Conservation (phyloP, 306 rosid genomes). For the Cucumis sativus region Cucumber_9930_V3 NC_026656.2:17320001-17320500, state of each 20-base stretch:
- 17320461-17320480: not conserved
- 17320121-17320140: not conserved
- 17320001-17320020: not conserved
- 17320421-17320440: not conserved
- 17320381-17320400: not conserved
- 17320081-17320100: not conserved
- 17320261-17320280: slow-evolving; percentile 48
- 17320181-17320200: not conserved
- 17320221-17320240: slow-evolving; percentile 49
- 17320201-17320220: not conserved
- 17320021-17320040: not conserved
- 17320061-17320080: not conserved
- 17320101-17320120: not conserved
- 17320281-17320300: slow-evolving; percentile 60
- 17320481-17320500: not conserved
- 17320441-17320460: not conserved
- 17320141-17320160: not conserved
- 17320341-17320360: not conserved
- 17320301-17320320: slow-evolving; percentile 13
- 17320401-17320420: not conserved
- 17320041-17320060: not conserved
- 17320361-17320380: not conserved
- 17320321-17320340: not conserved
- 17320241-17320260: slow-evolving; percentile 36
- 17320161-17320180: not conserved